Percentiles rank a stretch among this genome's conserved stretches.
phyloP scores from a whole-genome alignment of 306 rosid genomes.

The Sindora glabra region DNA sequence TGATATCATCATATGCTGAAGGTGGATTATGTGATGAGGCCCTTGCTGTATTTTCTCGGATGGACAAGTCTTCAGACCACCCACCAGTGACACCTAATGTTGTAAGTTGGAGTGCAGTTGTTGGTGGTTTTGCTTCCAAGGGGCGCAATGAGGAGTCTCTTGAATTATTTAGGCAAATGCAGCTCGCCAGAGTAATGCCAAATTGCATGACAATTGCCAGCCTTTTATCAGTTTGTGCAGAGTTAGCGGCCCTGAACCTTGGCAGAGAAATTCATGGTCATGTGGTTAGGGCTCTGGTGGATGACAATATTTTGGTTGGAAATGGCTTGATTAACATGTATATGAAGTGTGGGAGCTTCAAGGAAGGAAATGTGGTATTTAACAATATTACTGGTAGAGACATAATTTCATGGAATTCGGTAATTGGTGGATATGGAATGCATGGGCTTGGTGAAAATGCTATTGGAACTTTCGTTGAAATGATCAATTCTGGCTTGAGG shows the following conservation, averaged over 20 bases:
- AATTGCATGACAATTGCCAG: conserved; percentile 61
- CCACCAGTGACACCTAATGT: conserved; percentile 51
- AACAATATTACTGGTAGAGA: conserved; percentile 43
- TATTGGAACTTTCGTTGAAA: conserved; percentile 41
- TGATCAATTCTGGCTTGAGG: conserved; percentile 40
- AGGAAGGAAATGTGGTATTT: conserved; percentile 51
- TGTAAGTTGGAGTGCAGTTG: conserved; percentile 77
- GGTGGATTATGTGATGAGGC: conserved; percentile 72
- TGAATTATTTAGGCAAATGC: conserved; percentile 74
- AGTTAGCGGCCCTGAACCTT: conserved; percentile 48
- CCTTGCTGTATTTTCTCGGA: conserved; percentile 36
- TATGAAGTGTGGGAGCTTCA: conserved; percentile 65
- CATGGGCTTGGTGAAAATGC: conserved; percentile 79
- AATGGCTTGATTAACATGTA: conserved; percentile 78
- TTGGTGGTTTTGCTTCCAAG: conserved; percentile 50
- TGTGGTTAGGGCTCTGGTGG: conserved; percentile 44
- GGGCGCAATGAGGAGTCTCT: conserved; percentile 51
- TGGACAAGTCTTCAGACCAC: conserved; percentile 29
- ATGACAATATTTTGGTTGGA: conserved; percentile 61
- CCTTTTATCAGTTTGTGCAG: conserved; percentile 68
- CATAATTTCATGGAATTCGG: conserved; percentile 72
- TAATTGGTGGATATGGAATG: conserved; percentile 73
- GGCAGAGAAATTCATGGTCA: conserved; percentile 75
- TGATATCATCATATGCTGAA: conserved; percentile 71
- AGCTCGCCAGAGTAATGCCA: conserved; percentile 40